phyloP scores from a whole-genome alignment of 2,329 filamentous ascomycete species.

The Hymenotorrendiella dingleyae region DNA sequence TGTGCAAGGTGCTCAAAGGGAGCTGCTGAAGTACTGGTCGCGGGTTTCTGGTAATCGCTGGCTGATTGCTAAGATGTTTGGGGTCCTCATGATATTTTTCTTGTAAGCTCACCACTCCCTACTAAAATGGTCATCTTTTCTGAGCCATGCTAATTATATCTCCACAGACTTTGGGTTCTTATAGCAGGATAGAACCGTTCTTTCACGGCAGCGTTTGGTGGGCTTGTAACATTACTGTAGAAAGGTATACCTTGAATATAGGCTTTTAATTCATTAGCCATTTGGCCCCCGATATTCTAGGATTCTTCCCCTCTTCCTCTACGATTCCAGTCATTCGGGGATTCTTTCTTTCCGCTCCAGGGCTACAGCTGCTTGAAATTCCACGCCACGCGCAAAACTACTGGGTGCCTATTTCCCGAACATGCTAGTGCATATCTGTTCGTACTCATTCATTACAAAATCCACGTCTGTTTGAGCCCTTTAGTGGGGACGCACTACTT shows the following conservation, averaged over 20 bases:
- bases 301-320: too few species aligned
- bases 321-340: too few species aligned
- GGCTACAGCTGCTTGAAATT: too few species aligned
- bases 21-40: conserved; percentile 95
- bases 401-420: too few species aligned
- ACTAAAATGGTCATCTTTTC: neutral
- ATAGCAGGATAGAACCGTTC: conserved; percentile 6
- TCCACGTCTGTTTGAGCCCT: too few species aligned
- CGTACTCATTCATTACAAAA: too few species aligned
- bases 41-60: conserved; percentile 91
- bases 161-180: conserved; percentile 19
- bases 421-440: too few species aligned
- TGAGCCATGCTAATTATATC: conserved; percentile 22
- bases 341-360: too few species aligned
- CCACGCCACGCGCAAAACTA: too few species aligned
- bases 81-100: conserved; percentile 93
- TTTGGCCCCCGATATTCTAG: neutral
- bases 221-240: conserved; percentile 7
- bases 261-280: conserved; percentile 3
- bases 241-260: conserved; percentile 2
- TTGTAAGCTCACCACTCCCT: conserved; percentile 40
- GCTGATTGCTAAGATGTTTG: conserved; percentile 84
- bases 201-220: neutral
- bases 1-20: conserved; percentile 90
- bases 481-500: too few species aligned